Conservation (phyloP, 306 rosid genomes). For the Medicago ruthenica region DNA sequence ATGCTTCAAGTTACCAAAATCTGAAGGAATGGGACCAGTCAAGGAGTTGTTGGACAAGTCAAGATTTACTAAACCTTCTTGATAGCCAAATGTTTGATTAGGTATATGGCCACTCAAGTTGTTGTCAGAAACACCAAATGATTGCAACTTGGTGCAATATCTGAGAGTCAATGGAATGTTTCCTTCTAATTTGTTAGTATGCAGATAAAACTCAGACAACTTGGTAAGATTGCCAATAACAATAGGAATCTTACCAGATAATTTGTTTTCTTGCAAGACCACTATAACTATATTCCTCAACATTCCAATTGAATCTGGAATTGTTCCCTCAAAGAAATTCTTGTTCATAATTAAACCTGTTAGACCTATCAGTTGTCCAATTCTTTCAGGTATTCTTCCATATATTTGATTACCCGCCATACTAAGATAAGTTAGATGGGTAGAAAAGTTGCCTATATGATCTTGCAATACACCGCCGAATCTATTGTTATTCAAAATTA, state of each 20-base stretch:
- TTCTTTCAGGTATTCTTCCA: conserved; percentile 35
- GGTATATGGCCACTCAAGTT: conserved; percentile 38
- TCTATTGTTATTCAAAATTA: not conserved
- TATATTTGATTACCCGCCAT: conserved; percentile 10
- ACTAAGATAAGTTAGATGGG: not conserved
- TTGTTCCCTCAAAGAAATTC: conserved; percentile 27
- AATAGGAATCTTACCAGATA: conserved; percentile 27
- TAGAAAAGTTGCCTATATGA: conserved; percentile 19
- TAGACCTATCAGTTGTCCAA: conserved; percentile 36
- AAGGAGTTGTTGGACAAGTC: conserved; percentile 27
- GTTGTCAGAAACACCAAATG: not conserved
- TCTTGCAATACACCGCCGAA: conserved; percentile 34
- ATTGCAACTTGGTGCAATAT: conserved; percentile 27
- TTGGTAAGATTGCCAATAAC: conserved; percentile 37
- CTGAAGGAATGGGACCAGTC: conserved; percentile 33
- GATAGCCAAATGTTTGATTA: conserved; percentile 1
- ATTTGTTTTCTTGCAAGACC: not conserved
- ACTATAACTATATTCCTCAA: conserved; percentile 1
- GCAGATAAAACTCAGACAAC: conserved; percentile 5
- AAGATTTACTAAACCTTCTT: conserved; percentile 7
- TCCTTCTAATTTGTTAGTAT: conserved; percentile 40
- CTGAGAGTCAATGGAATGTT: conserved; percentile 29
- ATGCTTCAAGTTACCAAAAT: conserved; percentile 36
- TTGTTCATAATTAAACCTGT: fast-evolving
- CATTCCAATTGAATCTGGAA: conserved; percentile 45